A percentile compares a stretch with the other conserved stretches of the same genome.
Evolutionary conservation across 1,284 basidiomycete genomes (phyloP).

Genomic region (Grifola frondosa): DNA sequence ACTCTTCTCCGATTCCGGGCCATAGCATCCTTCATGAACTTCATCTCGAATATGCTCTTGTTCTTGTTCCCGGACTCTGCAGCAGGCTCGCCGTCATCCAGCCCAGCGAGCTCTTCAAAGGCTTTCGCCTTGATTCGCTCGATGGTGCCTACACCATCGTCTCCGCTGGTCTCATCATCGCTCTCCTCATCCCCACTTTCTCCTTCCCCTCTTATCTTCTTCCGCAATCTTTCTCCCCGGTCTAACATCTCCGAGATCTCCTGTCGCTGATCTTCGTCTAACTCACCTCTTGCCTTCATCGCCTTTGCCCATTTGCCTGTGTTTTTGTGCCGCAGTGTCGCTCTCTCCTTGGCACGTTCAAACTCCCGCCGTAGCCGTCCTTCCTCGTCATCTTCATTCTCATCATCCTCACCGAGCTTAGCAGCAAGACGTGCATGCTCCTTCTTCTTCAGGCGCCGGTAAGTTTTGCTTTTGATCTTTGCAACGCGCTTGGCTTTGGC

Average conservation of each 20-base stretch:
- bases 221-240: conserved; percentile 66
- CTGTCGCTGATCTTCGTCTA: conserved; percentile 64
- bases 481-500: conserved; percentile 87
- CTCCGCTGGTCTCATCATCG: conserved; percentile 45
- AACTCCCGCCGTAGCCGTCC: conserved; percentile 71
- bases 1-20: conserved; percentile 61
- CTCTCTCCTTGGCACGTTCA: conserved; percentile 80
- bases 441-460: conserved; percentile 83
- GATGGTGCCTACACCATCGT: conserved; percentile 46
- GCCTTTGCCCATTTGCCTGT: conserved; percentile 80
- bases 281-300: conserved; percentile 63
- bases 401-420: conserved; percentile 50
- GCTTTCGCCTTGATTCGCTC: conserved; percentile 60
- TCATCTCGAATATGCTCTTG: conserved; percentile 85
- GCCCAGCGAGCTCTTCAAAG: conserved; percentile 68
- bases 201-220: conserved; percentile 66
- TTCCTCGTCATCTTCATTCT: conserved; percentile 54
- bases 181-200: conserved; percentile 46
- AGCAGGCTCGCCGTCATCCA: conserved; percentile 40
- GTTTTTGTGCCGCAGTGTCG: conserved; percentile 82
- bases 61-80: conserved; percentile 39
- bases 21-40: conserved; percentile 93
- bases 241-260: conserved; percentile 81
- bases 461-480: conserved; percentile 97
- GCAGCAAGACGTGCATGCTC: conserved; percentile 61